Percentiles rank a stretch among this genome's conserved stretches.
Conservation (phyloP, 2,329 filamentous ascomycete species). For the Cryphonectria nitschkei region DNA sequence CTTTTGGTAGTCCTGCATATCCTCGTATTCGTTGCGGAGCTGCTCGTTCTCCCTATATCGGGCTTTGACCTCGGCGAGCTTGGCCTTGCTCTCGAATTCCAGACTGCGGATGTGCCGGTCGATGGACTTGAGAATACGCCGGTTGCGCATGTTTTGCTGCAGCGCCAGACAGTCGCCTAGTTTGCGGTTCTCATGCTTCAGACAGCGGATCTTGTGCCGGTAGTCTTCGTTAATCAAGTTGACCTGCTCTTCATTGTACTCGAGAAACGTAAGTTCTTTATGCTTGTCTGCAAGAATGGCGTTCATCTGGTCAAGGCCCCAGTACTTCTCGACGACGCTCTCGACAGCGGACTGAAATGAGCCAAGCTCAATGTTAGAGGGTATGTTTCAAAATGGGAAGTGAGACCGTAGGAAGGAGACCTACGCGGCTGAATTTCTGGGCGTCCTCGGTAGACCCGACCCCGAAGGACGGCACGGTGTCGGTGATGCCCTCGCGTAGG, state of each 20-base stretch:
- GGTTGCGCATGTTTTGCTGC: conserved; percentile 15
- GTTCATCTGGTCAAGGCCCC: conserved; percentile 18
- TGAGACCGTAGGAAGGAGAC: background rate
- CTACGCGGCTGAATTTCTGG: conserved; percentile 9
- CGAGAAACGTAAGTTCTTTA: conserved; percentile 14
- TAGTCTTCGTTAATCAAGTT: conserved; percentile 19
- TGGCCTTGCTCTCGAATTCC: conserved; percentile 15
- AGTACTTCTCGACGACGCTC: conserved; percentile 27
- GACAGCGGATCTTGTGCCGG: conserved; percentile 14
- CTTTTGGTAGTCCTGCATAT: background rate
- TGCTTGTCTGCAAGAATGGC: conserved; percentile 19
- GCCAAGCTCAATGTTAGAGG: background rate
- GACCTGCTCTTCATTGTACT: conserved; percentile 15
- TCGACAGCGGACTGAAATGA: conserved; percentile 29
- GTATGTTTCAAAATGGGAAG: background rate
- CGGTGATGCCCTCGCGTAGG: conserved; percentile 32
- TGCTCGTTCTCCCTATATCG: conserved; percentile 15
- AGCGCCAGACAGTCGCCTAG: conserved; percentile 24
- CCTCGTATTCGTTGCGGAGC: conserved; percentile 14
- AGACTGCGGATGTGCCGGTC: conserved; percentile 23
- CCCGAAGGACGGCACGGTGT: conserved; percentile 25
- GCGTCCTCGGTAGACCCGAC: background rate
- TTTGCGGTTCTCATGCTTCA: conserved; percentile 27
- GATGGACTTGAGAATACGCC: conserved; percentile 21
- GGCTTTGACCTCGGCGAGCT: conserved; percentile 24